Base-by-base conservation (phyloP, 2,329 filamentous ascomycete species). In the Ophiocordyceps camponoti-leonardi region DNA sequence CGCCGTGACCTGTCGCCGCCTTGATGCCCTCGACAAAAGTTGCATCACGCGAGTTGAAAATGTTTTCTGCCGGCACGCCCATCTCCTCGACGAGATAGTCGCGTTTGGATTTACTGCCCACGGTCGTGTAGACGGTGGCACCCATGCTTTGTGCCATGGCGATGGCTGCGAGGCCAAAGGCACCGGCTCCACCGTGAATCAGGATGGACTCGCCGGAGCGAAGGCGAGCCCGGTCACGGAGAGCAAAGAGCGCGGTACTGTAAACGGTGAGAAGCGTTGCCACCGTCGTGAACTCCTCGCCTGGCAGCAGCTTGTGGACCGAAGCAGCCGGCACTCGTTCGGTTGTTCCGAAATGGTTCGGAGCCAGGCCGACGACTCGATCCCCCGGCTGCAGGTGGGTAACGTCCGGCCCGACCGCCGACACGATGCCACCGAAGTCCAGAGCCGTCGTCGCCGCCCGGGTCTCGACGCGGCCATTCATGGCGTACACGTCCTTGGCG, bases 1-100 rank as follows among this genome's bases (percentile, higher is more conserved):
- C 48, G 4, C 57, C 58, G 2, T 41, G 33, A 3, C 45, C 40
- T 0, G 57, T 60, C 0, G 50, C 49, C 1, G 14, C 23, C 41
- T 42, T 28, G 26, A 28, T 28, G 22, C 23, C 41, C 1, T 42
- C 23, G 6, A 18, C 31, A 22, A 44, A 44, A n/a, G 30, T 35
- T 4, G 19, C 56, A 28, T 59, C 56, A 12, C 56, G 4, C 5
- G 28, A 35, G 18, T 35, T 33, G 30, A 44, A 44, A 14, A 44
- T 44, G 13, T 37, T 22, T 13, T 11, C 19, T 30, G 11, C 19
- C 20, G 28, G 18, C 18, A 44, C 28, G 18, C 42, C 42, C 19
- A 35, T 13, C 42, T 37, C 20, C 3, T 22, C 30, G 28, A 44
- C 30, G 30, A 42, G 41, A 28, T 35, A 37, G 42, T 44, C 42